Base-by-base conservation (phyloP, 495 filamentous ascomycete genomes). In the Amphirosellinia nigrospora region DNA sequence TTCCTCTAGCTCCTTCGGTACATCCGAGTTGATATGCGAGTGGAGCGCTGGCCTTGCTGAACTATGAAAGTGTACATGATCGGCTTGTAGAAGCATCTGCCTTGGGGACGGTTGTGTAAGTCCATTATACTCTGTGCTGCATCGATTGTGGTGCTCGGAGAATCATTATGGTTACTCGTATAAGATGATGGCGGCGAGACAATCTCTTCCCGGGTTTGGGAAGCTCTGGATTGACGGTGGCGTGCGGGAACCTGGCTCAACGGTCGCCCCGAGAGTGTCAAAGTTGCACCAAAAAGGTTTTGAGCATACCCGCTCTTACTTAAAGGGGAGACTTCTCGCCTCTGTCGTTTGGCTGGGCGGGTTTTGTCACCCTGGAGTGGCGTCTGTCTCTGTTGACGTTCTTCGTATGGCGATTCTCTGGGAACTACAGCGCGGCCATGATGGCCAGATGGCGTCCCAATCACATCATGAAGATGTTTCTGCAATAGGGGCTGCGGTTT, bases 301-400 rank as follows among this genome's bases (percentile, higher is more conserved):
- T 84, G 83, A 13, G 86, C 86, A 70, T 86, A 87, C 5, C 84
- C 84, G 64, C 70, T 80, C 70, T 86, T 87, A 71, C 76, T 82
- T 45, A 80, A 77, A 23, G 80, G 80, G 1, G 77, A 73, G 5
- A 68, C 53, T 26, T 84, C 79, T 60, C 73, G 74, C 63, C 71
- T 81, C 36, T 74, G 75, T 62, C 81, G 76, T 74, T 85, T 86
- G 5, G 71, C 34, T 7, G 83, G 71, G 26, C 75, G 73, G 8
- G 70, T 4, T 15, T 67, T 74, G 3, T 71, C 56, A 15, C 70
- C 34, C 13, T 67, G 72, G 23, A 70, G 66, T 3, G 66, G 70
- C 34, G 69, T 68, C 55, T 30, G 64, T 16, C 63, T 41, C 50
- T 70, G 78, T 62, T 82, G 81, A 36, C 82, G 79, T 46, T 84